Base-by-base conservation (phyloP, 2,329 filamentous ascomycete genomes). In the Septoria linicola region DNA sequence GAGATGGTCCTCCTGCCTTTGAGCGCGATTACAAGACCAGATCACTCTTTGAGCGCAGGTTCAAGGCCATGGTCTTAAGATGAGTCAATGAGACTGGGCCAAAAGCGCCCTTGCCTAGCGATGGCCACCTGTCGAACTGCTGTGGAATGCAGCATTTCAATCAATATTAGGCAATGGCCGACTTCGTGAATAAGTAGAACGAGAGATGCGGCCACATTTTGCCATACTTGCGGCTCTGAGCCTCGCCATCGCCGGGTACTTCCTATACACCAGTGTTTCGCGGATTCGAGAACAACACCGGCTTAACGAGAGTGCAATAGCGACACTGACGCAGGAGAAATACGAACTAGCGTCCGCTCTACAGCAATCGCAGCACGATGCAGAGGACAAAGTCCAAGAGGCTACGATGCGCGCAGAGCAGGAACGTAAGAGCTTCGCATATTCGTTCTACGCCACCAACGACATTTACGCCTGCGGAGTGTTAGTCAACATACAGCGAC, bases 371-470 rank as follows among this genome's bases (percentile, higher is more conserved):
- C 41, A 32, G 6, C 16, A 43, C 11, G 42, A 45, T 16, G 42
- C 42, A 3, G 31, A 35, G 8, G n/a, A 27, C 30, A 23, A 4
- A 5, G 13, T 11, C 11, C 31, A 45, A 11, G 19, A 32, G 11
- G 42, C 30, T 21, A 16, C 44, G 6, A 10, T 14, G 14, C 14
- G 21, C 19, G 14, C n/a, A n/a, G 36, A 41, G 13, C 11, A 31
- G 10, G 11, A 41, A 16, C 30, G 20, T 5, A 49, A 25, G 36
- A 21, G 21, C 6, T 66, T 61, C 39, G 59, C 61, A 7, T 66
- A 65, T 43, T 58, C 62, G 20, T 66, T 66, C 53, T 66, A 65
- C 48, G 64, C 64, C 23, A 66, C 63, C 6, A 37, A 52, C 14
- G 57, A 64, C 40, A 19, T 46, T 16, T 66, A 66, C 40, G 64